phyloP scores from a whole-genome alignment of 2,329 filamentous ascomycete genomes.

The Aspergillus ochraceoroseus region DNA sequence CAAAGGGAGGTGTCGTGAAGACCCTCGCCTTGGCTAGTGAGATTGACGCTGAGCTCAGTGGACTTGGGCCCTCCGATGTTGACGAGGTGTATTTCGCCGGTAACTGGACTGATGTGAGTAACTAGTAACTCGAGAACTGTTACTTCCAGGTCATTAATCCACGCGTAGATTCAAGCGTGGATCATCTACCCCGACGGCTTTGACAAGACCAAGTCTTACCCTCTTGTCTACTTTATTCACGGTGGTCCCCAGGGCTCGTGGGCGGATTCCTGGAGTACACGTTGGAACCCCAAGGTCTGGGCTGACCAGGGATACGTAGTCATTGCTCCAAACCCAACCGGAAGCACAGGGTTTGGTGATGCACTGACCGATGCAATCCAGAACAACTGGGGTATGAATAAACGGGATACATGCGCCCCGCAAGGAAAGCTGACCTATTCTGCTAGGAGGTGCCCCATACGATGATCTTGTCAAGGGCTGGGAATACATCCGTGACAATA shows the following conservation, averaged over 20 bases:
- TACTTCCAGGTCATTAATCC: neutral
- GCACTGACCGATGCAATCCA: slow-evolving; percentile 70
- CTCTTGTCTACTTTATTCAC: slow-evolving; percentile 73
- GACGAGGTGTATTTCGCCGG: slow-evolving; percentile 39
- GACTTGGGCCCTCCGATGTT: slow-evolving; percentile 33
- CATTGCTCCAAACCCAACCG: slow-evolving; percentile 76
- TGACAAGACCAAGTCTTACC: slow-evolving; percentile 66
- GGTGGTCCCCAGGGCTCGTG: slow-evolving; percentile 77
- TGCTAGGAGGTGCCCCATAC: slow-evolving; percentile 55
- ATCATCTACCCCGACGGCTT: slow-evolving; percentile 53
- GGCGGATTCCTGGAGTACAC: slow-evolving; percentile 69
- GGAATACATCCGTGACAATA: slow-evolving; percentile 56
- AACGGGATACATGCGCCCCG: too few species aligned
- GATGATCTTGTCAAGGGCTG: slow-evolving; percentile 74
- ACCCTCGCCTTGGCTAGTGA: slow-evolving; percentile 37
- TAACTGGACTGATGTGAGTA: slow-evolving; percentile 34
- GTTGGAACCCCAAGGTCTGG: slow-evolving; percentile 83
- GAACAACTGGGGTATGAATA: slow-evolving; percentile 75
- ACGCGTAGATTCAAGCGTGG: slow-evolving; percentile 36
- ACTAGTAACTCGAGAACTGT: neutral
- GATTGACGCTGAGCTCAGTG: slow-evolving; percentile 37
- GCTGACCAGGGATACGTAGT: slow-evolving; percentile 84
- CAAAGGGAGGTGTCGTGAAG: slow-evolving; percentile 21
- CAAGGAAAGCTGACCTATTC: neutral
- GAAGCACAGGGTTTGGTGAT: slow-evolving; percentile 77